phyloP scores from a whole-genome alignment of 805 yeast genomes.

The Candida montana region DNA sequence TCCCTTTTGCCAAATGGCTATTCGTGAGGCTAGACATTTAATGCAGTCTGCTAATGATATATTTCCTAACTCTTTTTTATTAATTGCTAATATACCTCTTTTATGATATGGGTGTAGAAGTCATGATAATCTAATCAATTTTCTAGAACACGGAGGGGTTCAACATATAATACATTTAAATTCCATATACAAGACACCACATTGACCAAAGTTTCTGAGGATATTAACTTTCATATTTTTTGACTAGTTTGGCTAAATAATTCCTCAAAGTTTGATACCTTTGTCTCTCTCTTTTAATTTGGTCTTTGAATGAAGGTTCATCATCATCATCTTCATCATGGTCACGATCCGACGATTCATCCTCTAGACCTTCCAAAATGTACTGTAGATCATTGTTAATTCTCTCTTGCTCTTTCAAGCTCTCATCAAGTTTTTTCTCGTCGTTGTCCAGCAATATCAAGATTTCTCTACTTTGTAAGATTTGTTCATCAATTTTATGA shows the following conservation, averaged over 20 bases:
- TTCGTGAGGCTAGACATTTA: no score
- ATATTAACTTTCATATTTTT: conserved; percentile 1
- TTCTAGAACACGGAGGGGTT: no score
- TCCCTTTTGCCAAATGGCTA: no score
- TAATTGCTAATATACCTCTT: no score
- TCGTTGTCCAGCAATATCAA: not conserved
- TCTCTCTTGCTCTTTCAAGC: conserved; percentile 5
- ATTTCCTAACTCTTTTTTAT: no score
- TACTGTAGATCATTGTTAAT: conserved; percentile 1
- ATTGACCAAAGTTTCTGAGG: no score
- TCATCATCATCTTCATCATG: conserved; percentile 4
- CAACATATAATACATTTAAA: no score
- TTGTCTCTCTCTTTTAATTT: conserved; percentile 8
- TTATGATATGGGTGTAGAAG: no score
- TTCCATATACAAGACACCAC: no score
- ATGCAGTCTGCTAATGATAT: no score
- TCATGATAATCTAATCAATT: no score
- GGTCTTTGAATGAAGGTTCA: conserved; percentile 1
- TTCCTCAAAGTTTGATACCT: conserved; percentile 9
- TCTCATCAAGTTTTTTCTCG: not conserved
- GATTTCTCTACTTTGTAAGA: conserved; percentile 7
- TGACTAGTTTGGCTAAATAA: conserved; percentile 2
- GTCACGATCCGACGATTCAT: not conserved
- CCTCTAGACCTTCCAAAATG: conserved; percentile 1
- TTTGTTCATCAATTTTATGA: conserved; percentile 13